Conservation (phyloP, 768 basidiomycete genomes). For the Hydnomerulius pinastri region DNA sequence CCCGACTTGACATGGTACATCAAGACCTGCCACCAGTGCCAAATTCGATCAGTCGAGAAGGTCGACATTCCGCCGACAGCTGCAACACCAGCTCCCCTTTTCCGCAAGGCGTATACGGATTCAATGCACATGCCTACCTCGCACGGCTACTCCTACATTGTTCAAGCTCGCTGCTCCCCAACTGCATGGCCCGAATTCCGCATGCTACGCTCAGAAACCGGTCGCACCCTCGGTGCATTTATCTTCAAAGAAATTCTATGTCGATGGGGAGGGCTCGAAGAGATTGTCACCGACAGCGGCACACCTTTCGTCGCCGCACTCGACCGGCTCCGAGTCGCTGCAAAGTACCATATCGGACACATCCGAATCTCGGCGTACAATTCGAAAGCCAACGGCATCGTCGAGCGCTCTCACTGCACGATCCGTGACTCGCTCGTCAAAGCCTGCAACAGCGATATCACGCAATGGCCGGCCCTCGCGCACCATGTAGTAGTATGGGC, state of each 20-base stretch:
- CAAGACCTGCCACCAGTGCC: conserved; percentile 41
- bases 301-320: conserved; percentile 29
- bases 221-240: conserved; percentile 26
- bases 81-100: neutral
- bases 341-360: conserved; percentile 37
- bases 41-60: conserved; percentile 22
- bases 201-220: conserved; percentile 31
- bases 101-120: conserved; percentile 37
- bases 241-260: conserved; percentile 41
- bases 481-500: conserved; percentile 38
- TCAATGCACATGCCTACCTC: conserved; percentile 42
- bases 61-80: conserved; percentile 24
- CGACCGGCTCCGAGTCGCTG: conserved; percentile 18
- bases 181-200: conserved; percentile 35
- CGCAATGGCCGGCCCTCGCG: conserved; percentile 32
- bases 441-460: conserved; percentile 30
- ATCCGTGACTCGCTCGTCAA: conserved; percentile 38
- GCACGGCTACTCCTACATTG: conserved; percentile 33
- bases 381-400: conserved; percentile 40
- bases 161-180: conserved; percentile 39
- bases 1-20: conserved; percentile 34
- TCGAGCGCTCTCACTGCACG: conserved; percentile 34
- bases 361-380: conserved; percentile 46
- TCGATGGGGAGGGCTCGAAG: conserved; percentile 38
- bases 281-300: conserved; percentile 47